Evolutionary conservation across 129 eudicot genomes (phyloP), one percentile per base, ranked within the genome.

Genomic region (Flaveria ramosissima): DNA sequence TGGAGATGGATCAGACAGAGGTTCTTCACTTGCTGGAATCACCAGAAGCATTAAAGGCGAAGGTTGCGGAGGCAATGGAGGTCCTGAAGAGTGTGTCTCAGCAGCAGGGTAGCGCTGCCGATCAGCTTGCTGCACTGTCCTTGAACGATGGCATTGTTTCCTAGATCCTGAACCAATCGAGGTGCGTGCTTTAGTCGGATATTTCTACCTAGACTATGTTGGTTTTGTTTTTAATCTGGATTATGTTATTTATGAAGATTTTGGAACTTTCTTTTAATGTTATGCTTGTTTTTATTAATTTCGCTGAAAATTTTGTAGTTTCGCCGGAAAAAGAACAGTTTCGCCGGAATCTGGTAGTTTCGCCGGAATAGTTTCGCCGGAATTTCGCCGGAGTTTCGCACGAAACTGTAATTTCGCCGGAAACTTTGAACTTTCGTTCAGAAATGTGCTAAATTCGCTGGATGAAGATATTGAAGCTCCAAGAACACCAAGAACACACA

Each of bases 1-100:
- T 90, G 73, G 97, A 90, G 79, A 88, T 93, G 96, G 97, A 88
- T 41, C 97, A 87, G 80, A 87, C 89, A 0, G 97, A 90, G 73
- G 93, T 90, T 12, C 68, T 90, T 63, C 92, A 87, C 75, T 83
- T 93, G 86, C 84, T 93, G 36, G 96, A 93, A 81, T 88, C 96
- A 7, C 97, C 97, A 8, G 86, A 88, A 19, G 89, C 96, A 52
- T 84, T 90, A 16, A 82, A 85, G 83, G 89, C 92, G 1, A 93
- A 93, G 85, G 97, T 93, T 45, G 84, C 84, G 0, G 98, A 93
- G 77, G 98, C 98, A 9, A 82, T 88, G 91, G 88, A 88, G 5
- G 98, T 90, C 48, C 75, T 93, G 24, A 77, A 86, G 82, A 88
- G 81, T 61, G 97, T 83, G 14, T 67, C 86, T 70, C 83, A 81